Conservation (phyloP, 495 filamentous ascomycete species). For the Podospora australis region DNA sequence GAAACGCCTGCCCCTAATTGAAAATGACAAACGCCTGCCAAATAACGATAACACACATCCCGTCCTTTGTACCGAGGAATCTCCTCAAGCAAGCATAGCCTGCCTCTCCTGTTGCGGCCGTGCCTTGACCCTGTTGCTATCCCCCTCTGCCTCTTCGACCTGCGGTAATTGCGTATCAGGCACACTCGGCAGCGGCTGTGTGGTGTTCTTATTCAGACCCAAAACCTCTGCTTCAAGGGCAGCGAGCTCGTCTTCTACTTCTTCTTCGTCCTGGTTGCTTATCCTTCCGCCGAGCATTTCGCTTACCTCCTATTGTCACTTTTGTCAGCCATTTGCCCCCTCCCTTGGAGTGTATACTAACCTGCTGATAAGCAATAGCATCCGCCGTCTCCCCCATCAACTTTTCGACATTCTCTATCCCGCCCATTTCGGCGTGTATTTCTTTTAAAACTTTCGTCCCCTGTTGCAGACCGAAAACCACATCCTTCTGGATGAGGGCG, state of each 20-base stretch:
- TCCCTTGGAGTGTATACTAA: conserved; percentile 29
- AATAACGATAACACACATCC: too few relatives aligned
- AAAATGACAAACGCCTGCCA: too few relatives aligned
- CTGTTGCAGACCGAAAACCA: conserved; percentile 85
- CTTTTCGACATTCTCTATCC: conserved; percentile 85
- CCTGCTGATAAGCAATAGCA: conserved; percentile 80
- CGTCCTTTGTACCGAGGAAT: too few relatives aligned
- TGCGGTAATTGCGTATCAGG: conserved; percentile 43
- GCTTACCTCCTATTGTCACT: conserved; percentile 66
- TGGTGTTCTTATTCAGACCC: not conserved
- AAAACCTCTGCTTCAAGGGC: conserved; percentile 63
- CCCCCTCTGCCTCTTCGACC: conserved; percentile 18
- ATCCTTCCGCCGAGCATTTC: conserved; percentile 82
- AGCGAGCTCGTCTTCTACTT: conserved; percentile 92
- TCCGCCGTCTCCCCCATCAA: conserved; percentile 88
- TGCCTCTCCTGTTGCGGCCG: conserved; percentile 2
- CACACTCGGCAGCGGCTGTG: conserved; percentile 50
- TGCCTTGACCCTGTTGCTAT: conserved; percentile 20
- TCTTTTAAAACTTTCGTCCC: conserved; percentile 83
- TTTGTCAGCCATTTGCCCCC: not conserved
- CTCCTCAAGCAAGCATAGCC: not conserved
- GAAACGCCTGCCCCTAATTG: too few relatives aligned
- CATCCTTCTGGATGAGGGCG: conserved; percentile 89
- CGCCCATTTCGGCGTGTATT: conserved; percentile 94
- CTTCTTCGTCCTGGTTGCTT: conserved; percentile 91